phyloP scores from a whole-genome alignment of 1,139 yeast species.

The Hyphopichia burtonii region DNA sequence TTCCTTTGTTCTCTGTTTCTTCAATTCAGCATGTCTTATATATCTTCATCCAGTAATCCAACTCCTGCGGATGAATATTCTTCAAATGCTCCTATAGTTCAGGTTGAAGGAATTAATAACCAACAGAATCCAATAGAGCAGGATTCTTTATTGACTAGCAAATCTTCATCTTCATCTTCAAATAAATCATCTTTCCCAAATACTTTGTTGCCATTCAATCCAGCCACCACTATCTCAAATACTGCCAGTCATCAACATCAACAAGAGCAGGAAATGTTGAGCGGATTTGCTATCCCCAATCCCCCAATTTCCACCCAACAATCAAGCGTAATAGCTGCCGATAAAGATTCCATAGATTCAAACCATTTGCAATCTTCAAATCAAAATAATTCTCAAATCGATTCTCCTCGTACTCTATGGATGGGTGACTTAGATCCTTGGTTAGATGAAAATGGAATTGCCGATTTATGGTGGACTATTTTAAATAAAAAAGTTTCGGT shows the following conservation, averaged over 20 bases:
- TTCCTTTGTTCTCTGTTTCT: no score
- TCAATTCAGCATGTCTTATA: constrained; percentile 1
- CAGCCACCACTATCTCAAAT: constrained; percentile 17
- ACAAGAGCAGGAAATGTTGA: constrained; percentile 45
- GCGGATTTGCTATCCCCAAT: constrained; percentile 39
- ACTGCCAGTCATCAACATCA: constrained; percentile 47
- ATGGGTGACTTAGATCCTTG: constrained; percentile 82
- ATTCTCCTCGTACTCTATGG: constrained; percentile 61
- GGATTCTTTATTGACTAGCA: no score
- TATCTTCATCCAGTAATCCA: neutral
- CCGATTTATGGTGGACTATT: constrained; percentile 57
- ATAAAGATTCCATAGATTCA: no score
- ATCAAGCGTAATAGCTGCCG: constrained; percentile 21
- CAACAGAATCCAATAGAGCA: no score
- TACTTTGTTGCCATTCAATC: neutral
- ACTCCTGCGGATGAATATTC: constrained; percentile 1
- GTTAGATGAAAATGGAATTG: constrained; percentile 62
- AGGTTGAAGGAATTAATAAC: no score
- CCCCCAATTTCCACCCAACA: constrained; percentile 45
- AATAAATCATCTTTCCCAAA: neutral
- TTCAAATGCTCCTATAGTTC: neutral
- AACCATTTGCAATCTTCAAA: neutral
- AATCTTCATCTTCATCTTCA: neutral
- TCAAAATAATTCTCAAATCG: constrained; percentile 8
- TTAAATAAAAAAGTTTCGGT: constrained; percentile 44